Evolutionary conservation across 306 rosid species (phyloP).

Genomic region (Astragalus glycyphyllos): DNA sequence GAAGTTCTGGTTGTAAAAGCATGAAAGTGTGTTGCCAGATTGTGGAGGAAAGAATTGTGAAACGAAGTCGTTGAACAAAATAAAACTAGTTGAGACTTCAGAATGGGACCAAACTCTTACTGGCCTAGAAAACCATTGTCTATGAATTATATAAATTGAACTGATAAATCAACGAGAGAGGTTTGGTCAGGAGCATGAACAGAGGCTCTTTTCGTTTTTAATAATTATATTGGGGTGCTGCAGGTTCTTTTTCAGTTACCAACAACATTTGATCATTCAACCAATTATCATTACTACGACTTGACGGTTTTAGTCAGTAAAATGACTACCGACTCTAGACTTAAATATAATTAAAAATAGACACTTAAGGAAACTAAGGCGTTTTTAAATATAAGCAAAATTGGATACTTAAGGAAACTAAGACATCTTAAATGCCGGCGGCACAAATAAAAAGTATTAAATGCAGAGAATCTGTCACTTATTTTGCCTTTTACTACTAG

Average conservation of each 20-base stretch:
- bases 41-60: conserved; percentile 26
- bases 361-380: too few relatives aligned
- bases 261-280: neutral
- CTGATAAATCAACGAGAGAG: neutral
- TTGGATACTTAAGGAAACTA: too few relatives aligned
- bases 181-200: neutral
- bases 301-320: neutral
- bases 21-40: conserved; percentile 15
- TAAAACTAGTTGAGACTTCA: conserved; percentile 6
- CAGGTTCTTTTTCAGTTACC: neutral
- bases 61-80: conserved; percentile 27
- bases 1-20: conserved; percentile 31
- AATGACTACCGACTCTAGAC: neutral
- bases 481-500: too few relatives aligned
- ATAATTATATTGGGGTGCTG: neutral
- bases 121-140: neutral
- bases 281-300: neutral
- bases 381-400: too few relatives aligned
- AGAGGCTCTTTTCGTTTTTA: neutral
- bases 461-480: too few relatives aligned
- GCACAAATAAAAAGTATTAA: too few relatives aligned
- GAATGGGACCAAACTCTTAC: neutral
- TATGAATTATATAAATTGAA: neutral
- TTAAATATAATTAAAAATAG: neutral
- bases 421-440: too few relatives aligned